Evolutionary conservation across 169 alveolate genomes (phyloP).

Genomic region (Eimeria nieschulzi): DNA sequence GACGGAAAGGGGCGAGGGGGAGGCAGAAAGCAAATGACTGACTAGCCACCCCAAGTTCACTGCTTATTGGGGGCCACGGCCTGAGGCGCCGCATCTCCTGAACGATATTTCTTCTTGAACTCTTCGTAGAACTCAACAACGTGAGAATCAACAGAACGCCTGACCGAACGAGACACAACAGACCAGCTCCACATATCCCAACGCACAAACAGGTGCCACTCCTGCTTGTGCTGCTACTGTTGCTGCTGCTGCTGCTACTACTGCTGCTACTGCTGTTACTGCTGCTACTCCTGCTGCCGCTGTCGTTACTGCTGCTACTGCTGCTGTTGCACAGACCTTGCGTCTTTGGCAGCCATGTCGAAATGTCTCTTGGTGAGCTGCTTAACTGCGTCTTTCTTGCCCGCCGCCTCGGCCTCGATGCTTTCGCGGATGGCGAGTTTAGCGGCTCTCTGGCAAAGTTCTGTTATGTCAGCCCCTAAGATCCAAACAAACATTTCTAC

Average conservation of each 20-base stretch:
- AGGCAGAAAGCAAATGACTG: not conserved
- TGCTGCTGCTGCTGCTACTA: not conserved
- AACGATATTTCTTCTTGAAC: not conserved
- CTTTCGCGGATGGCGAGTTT: conserved; percentile 98
- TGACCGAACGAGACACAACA: not conserved
- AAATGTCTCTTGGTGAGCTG: conserved; percentile 92
- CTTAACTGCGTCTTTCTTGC: conserved; percentile 94
- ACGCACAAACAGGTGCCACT: not conserved
- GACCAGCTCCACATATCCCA: not conserved
- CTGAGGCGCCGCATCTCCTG: too few species aligned
- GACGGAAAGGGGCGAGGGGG: not conserved
- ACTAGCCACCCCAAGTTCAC: too few species aligned
- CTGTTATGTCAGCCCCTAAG: conserved; percentile 98
- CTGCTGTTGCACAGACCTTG: conserved; percentile 84
- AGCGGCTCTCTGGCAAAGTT: conserved; percentile 98
- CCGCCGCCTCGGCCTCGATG: conserved; percentile 86
- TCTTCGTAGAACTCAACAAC: not conserved
- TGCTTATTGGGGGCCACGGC: too few species aligned
- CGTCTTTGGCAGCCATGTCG: conserved; percentile 92
- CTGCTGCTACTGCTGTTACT: not conserved
- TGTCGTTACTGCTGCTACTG: not conserved
- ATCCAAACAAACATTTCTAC: not conserved
- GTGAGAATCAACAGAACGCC: conserved; percentile 2
- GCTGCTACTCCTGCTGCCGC: conserved; percentile 6
- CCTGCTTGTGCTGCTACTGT: not conserved